Percentiles rank a stretch among this genome's conserved stretches.
Evolutionary conservation across 106 monocot species (phyloP).

Genomic region (Platanthera guangdongensis): DNA sequence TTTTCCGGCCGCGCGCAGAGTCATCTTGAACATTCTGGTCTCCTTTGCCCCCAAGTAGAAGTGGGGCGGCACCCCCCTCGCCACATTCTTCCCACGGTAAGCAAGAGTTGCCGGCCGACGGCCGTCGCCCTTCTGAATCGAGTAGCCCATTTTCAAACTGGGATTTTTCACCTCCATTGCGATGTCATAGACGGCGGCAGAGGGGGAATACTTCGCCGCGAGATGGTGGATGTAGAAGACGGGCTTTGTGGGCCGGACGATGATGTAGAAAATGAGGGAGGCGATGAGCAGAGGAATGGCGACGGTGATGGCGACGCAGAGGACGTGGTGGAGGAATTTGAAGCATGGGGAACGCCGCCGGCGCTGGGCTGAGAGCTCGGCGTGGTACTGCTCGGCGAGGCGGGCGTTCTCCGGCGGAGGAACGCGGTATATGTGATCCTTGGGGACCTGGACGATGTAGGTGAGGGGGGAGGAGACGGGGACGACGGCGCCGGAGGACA

Average conservation of each 20-base stretch:
- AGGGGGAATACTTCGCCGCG: not conserved
- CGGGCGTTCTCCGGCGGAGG: conserved; percentile 43
- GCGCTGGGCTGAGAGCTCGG: not conserved
- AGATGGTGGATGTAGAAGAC: conserved; percentile 20
- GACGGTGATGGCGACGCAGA: conserved; percentile 2
- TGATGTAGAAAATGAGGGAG: conserved; percentile 8
- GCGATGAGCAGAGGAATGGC: not conserved
- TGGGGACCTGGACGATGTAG: conserved; percentile 46
- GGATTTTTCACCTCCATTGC: conserved; percentile 26
- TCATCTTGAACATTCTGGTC: conserved; percentile 13
- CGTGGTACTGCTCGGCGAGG: conserved; percentile 38
- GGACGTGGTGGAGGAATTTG: conserved; percentile 7
- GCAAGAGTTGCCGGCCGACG: conserved; percentile 4
- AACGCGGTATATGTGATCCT: conserved; percentile 40
- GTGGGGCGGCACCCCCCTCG: conserved; percentile 17
- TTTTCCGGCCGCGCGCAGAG: conserved; percentile 11
- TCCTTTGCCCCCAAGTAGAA: conserved; percentile 19
- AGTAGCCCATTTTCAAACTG: conserved; percentile 21
- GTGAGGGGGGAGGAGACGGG: conserved; percentile 6
- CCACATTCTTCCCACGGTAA: not conserved
- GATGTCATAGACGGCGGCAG: conserved; percentile 18
- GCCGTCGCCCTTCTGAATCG: conserved; percentile 13
- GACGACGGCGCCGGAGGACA: not conserved
- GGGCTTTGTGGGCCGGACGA: conserved; percentile 23
- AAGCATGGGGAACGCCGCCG: not conserved